Conservation (phyloP, 495 filamentous ascomycete genomes). For the Penicillium cataractarum region DNA sequence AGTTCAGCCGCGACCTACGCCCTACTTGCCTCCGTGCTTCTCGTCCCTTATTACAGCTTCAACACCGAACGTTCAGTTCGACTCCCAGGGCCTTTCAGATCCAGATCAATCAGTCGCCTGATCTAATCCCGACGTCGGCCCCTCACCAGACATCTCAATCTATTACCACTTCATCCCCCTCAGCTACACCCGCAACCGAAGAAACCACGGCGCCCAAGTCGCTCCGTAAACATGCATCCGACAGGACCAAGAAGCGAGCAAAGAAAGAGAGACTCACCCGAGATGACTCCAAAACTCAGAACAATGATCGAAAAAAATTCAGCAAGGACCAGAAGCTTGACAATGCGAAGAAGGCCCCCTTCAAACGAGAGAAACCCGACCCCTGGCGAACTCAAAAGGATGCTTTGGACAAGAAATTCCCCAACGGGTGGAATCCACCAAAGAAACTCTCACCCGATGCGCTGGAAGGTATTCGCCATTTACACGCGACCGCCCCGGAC, state of each 20-base stretch:
- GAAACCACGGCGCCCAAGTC: neutral
- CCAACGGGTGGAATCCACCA: constrained; percentile 71
- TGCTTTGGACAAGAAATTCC: constrained; percentile 72
- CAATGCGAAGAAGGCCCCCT: constrained; percentile 7
- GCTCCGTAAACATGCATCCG: neutral
- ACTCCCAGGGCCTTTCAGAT: constrained; percentile 1
- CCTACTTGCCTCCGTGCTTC: constrained; percentile 1
- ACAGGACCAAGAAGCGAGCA: neutral
- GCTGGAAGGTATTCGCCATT: constrained; percentile 78
- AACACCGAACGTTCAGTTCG: constrained; percentile 23
- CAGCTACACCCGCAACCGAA: constrained; percentile 2
- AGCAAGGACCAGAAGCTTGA: constrained; percentile 14
- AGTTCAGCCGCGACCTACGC: constrained; percentile 23
- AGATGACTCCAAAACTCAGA: neutral
- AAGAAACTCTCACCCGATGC: constrained; percentile 93
- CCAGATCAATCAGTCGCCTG: neutral
- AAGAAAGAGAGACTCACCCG: neutral
- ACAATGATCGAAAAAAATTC: constrained; percentile 2
- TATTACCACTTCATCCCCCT: neutral
- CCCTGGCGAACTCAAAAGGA: constrained; percentile 74
- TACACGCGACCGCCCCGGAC: constrained; percentile 74
- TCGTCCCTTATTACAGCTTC: constrained; percentile 7
- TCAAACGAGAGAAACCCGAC: constrained; percentile 47
- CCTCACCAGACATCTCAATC: neutral
- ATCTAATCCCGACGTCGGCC: neutral